A percentile compares a stretch with the other conserved stretches of the same genome.
These are phyloP conservation scores for Amanita subjunquillea DNA, from an alignment of 768 basidiomycete genomes.

Conservation along the genomic window DNA sequence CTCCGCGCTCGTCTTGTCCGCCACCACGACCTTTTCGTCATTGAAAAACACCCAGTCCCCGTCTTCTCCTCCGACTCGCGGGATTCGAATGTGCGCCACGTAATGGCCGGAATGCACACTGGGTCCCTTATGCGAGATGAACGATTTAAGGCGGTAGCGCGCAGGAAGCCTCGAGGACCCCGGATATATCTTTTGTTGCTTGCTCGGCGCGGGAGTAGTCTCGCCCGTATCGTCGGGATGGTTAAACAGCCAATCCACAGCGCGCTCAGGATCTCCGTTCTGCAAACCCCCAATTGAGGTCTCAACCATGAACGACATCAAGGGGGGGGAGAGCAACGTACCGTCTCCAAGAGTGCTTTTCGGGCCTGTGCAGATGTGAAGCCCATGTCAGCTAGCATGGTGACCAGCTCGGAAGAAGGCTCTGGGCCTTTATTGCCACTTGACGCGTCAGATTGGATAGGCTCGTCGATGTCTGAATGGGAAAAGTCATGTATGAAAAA, in stretches of 20 bases:
- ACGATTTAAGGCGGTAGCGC: conserved; percentile 75
- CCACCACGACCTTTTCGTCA: conserved; percentile 92
- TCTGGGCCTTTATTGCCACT: conserved; percentile 27
- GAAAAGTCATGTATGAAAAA: too few relatives aligned
- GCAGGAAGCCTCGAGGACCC: conserved; percentile 64
- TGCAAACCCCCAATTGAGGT: background rate
- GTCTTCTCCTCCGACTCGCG: conserved; percentile 13
- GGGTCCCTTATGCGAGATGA: conserved; percentile 95
- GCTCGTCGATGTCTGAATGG: conserved; percentile 72
- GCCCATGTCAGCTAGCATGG: conserved; percentile 83
- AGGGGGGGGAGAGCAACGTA: conserved; percentile 23
- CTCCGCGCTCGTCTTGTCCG: conserved; percentile 73
- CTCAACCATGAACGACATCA: background rate
- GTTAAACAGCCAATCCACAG: conserved; percentile 93
- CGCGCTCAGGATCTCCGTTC: conserved; percentile 63
- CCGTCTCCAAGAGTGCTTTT: conserved; percentile 84
- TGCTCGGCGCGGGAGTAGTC: background rate
- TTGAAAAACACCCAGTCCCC: conserved; percentile 90
- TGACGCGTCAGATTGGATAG: conserved; percentile 34
- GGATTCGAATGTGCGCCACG: conserved; percentile 57
- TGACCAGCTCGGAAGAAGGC: conserved; percentile 60
- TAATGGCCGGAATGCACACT: conserved; percentile 95
- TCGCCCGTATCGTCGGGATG: conserved; percentile 85
- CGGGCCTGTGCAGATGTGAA: conserved; percentile 75
- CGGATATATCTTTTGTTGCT: background rate